Base-by-base conservation (phyloP, 148 eudicot species). In the Persicaria tinctoria region DNA sequence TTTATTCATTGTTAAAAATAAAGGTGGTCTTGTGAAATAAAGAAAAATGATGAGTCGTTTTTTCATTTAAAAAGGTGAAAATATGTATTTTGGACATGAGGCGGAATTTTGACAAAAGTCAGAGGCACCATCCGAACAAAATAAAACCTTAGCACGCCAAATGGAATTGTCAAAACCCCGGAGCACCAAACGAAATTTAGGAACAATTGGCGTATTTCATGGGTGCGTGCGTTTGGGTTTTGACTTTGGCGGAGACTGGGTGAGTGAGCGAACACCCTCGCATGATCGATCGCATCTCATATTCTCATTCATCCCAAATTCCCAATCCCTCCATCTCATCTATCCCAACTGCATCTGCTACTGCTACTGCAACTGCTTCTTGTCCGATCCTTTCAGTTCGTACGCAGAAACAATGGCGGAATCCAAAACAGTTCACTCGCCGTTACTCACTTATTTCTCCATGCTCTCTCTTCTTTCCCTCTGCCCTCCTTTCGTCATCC, bases 401-500 rank as follows among this genome's bases (percentile, higher is more conserved):
- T 38, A 64, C 8, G 70, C 45, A 64, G 38, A 23, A 44, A 48
- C 9, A 56, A 71, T 83, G 90, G 89, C 71, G 76, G 91, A 87
- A 74, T 18, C 86, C 48, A 85, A 85, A 77, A 87, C 86, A 84
- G 98, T 94, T 50, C 98, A 94, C 78, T 83, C 98, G 1, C 87
- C 93, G 8, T 4, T 89, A 68, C 80, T 94, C 23, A 94, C 98
- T 11, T 94, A 94, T 74, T 80, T 56, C 16, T 91, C 97, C n/a
- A 86, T 94, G 89, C 76, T 94, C n/a, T 87, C 96, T 6, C 96
- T 94, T 32, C 93, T 94, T 55, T 78, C 96, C 46, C 79, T 90
- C 11, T 91, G 97, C 74, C 98, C 98, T 48, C 98, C 98, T 13
- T 92, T 94, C 64, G 98, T 94, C 12, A 90, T 94, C 79, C 91